A percentile compares a stretch with the other conserved stretches of the same genome.
Evolutionary conservation across 73 alveolate species (phyloP).

Genomic region (Paramecium sonneborni): DNA sequence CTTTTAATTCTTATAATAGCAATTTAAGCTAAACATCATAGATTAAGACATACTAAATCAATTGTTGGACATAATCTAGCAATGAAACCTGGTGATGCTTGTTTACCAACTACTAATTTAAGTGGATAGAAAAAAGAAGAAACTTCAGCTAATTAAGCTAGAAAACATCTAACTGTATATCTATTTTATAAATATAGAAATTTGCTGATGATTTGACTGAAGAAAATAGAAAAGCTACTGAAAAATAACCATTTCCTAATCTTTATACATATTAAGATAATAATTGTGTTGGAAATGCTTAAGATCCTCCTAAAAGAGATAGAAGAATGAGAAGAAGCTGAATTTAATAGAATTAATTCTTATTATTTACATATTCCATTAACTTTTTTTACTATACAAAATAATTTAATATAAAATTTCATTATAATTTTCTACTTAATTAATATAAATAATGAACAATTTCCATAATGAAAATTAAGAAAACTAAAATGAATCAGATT

Average conservation of each 20-base stretch:
- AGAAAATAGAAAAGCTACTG: not conserved
- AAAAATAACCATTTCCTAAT: slow-evolving; percentile 24
- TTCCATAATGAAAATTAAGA: not conserved
- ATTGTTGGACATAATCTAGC: not conserved
- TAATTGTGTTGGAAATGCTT: slow-evolving; percentile 42
- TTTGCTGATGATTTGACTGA: slow-evolving; percentile 42
- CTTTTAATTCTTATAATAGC: not conserved
- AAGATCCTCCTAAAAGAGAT: slow-evolving; percentile 10
- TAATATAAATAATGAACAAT: not conserved
- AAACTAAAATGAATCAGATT: not conserved
- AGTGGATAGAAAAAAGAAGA: slow-evolving; percentile 32
- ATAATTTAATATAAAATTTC: not conserved
- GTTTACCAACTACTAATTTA: slow-evolving; percentile 26
- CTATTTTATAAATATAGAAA: not conserved
- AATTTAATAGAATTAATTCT: not conserved
- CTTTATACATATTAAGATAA: not conserved
- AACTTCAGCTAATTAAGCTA: slow-evolving; percentile 13
- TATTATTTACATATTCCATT: not conserved
- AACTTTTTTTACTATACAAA: not conserved
- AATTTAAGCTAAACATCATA: not conserved
- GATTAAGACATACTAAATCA: not conserved
- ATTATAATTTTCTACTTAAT: not conserved
- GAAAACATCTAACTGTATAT: slow-evolving; percentile 22
- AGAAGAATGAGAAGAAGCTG: slow-evolving; percentile 55
- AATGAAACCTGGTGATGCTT: slow-evolving; percentile 1